A percentile compares a stretch with the other conserved stretches of the same genome.
These are phyloP conservation scores for Neurospora sp. DNA, from an alignment of 2,329 filamentous ascomycete genomes.

Conservation along the genomic window DNA sequence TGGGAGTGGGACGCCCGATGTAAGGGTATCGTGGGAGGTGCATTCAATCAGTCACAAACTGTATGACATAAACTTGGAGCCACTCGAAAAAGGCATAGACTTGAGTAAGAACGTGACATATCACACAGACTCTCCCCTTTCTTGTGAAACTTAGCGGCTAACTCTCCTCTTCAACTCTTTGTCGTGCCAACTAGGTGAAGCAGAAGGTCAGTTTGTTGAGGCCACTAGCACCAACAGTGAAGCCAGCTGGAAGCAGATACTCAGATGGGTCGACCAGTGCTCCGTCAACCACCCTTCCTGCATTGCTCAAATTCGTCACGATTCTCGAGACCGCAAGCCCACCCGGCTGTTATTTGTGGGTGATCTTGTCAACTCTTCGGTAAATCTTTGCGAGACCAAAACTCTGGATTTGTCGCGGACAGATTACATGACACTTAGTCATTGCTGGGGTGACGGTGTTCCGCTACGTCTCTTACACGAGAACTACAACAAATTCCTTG, in stretches of 20 bases:
- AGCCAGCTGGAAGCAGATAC: not conserved
- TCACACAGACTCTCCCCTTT: not conserved
- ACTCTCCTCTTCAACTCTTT: not conserved
- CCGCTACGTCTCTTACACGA: not conserved
- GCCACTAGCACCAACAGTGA: not conserved
- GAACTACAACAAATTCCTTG: not conserved
- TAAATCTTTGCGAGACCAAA: not conserved
- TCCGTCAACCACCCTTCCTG: not conserved
- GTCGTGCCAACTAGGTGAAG: not conserved
- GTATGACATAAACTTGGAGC: not conserved
- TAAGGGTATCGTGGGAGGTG: not conserved
- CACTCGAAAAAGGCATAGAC: not conserved
- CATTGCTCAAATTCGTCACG: not conserved
- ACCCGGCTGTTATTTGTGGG: not conserved
- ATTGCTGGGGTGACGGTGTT: conserved; percentile 5
- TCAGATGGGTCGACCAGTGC: not conserved
- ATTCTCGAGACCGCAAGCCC: not conserved
- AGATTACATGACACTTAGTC: conserved; percentile 4
- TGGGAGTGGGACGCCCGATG: not conserved
- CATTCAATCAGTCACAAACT: not conserved
- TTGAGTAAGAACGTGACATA: not conserved
- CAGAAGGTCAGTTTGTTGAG: not conserved
- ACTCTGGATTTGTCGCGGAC: not conserved
- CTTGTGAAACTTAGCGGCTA: not conserved
- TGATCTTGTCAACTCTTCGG: not conserved